Conservation (phyloP, 768 basidiomycete genomes). For the Leucosporidium creatinivorum region DNA sequence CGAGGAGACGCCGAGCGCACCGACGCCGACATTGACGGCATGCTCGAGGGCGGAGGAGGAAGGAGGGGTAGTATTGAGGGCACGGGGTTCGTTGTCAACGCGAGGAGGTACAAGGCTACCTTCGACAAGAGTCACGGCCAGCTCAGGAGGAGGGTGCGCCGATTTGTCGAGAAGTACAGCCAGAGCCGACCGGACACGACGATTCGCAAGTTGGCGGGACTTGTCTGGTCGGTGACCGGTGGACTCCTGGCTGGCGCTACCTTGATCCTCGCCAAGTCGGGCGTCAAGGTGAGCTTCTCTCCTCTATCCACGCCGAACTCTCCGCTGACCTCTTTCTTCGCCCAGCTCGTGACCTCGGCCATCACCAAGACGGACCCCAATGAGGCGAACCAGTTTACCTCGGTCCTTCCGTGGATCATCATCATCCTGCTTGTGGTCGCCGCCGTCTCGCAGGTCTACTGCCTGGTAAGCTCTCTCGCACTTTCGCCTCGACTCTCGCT, state of each 20-base stretch:
- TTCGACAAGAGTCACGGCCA: constrained; percentile 3
- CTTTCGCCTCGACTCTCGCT: constrained; percentile 37
- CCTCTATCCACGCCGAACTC: no score
- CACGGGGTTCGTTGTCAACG: constrained; percentile 45
- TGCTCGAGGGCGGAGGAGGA: constrained; percentile 50
- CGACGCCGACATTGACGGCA: not conserved
- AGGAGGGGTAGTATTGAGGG: constrained; percentile 58
- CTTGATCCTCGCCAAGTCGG: constrained; percentile 72
- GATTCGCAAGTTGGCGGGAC: constrained; percentile 82
- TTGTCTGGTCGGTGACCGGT: constrained; percentile 88
- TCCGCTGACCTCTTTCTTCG: constrained; percentile 55
- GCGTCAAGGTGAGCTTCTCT: constrained; percentile 53
- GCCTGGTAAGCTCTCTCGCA: constrained; percentile 57
- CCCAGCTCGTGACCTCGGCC: constrained; percentile 48
- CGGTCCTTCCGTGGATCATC: constrained; percentile 49
- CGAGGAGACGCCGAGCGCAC: constrained; percentile 18
- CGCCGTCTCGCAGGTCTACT: constrained; percentile 77
- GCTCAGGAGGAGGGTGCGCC: constrained; percentile 10
- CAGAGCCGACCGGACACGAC: constrained; percentile 54
- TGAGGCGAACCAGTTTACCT: constrained; percentile 29
- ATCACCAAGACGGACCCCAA: constrained; percentile 21
- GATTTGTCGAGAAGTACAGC: constrained; percentile 16
- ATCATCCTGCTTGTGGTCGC: constrained; percentile 58
- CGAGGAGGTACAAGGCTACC: constrained; percentile 5
- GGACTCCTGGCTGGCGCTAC: constrained; percentile 83